Conservation (phyloP, 1,139 yeast genomes). For the Suhomyces kunorum region DNA sequence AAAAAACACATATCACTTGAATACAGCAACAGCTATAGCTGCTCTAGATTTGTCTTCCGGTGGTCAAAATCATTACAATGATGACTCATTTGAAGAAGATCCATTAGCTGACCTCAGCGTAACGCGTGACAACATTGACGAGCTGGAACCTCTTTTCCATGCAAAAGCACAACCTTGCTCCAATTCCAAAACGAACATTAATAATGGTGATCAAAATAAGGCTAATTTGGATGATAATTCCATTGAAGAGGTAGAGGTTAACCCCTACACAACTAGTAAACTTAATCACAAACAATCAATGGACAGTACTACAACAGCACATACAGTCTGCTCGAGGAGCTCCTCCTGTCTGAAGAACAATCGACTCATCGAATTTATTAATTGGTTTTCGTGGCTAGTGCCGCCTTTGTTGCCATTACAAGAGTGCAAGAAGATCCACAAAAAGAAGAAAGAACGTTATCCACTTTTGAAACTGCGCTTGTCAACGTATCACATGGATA, state of each 20-base stretch:
- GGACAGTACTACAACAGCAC: not conserved
- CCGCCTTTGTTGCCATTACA: constrained; percentile 24
- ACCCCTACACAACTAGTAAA: not conserved
- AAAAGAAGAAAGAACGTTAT: constrained; percentile 12
- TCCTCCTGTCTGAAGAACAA: not conserved
- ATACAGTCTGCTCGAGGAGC: not conserved
- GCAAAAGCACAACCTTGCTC: constrained; percentile 18
- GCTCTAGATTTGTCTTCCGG: constrained; percentile 17
- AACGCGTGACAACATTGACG: constrained; percentile 18
- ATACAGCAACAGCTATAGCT: constrained; percentile 36
- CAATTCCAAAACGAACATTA: not conserved
- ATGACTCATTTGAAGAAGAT: constrained; percentile 16
- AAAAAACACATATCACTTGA: constrained; percentile 39
- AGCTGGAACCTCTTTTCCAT: constrained; percentile 13
- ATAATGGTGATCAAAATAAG: not conserved
- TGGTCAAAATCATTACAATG: constrained; percentile 14
- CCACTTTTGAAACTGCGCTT: constrained; percentile 18
- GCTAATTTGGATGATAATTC: not conserved
- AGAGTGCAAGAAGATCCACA: not conserved
- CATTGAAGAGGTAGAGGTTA: too few species aligned
- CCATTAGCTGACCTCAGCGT: constrained; percentile 13
- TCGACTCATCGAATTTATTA: constrained; percentile 13
- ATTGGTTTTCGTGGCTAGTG: constrained; percentile 28
- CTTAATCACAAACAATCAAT: not conserved
- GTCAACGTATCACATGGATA: constrained; percentile 18